Base-by-base conservation (phyloP, 805 yeast species). In the Candida pini region DNA sequence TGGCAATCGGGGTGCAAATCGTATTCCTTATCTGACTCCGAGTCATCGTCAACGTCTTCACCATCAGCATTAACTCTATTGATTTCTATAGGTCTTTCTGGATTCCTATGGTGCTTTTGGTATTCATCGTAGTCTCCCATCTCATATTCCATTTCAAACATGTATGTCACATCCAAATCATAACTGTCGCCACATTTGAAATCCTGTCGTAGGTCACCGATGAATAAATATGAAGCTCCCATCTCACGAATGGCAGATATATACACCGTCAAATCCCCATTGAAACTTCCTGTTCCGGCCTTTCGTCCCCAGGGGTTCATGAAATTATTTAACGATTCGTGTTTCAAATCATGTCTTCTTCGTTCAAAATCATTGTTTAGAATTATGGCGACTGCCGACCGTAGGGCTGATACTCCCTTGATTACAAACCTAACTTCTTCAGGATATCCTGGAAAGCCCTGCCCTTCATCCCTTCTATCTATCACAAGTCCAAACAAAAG, bases 281-380 rank as follows among this genome's bases (percentile, higher is more conserved):
- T 64, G 20, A 81, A 51, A 0, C 81, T 68, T 4, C 90, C 89
- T 33, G 69, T 69, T 15, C 78, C 75, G 15, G 68, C 54, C 36
- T 73, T 69, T 40, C 89, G 62, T 1, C 80, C 83, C 58, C 76
- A 70, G 2, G 89, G 88, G 15, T 79, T 76, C 65, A 76, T 66
- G 49, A 78, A 81, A 35, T 76, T 68, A 24, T 71, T 54, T 17
- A 81, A 61, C 8, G 84, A 66, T 45, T 76, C 77, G 45, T 75
- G 78, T 34, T 66, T 59, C 18, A 78, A 59, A 51, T 82, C 92
- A 47, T 77, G 81, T 14, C 48, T 48, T 34, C 73, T 53, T 14
- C 46, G 47, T 0, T 54, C 59, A 15, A 64, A 54, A 35, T 71
- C 65, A 28, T 67, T 69, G 48, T 80, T 80, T 34, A 83, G 50